phyloP scores from a whole-genome alignment of 257 asterid genomes.

The Solanum virginianum region DNA sequence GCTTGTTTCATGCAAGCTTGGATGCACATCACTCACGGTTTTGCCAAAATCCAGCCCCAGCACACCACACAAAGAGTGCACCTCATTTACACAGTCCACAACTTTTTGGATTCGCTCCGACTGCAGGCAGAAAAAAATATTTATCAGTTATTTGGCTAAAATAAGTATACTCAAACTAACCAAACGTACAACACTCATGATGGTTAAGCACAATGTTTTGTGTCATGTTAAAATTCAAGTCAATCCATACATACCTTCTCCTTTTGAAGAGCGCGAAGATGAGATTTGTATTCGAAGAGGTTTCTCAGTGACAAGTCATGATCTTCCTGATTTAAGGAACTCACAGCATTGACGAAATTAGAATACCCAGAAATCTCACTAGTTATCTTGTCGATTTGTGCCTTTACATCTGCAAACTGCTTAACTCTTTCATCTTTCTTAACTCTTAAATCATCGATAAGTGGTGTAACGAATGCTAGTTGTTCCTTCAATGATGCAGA shows the following conservation, averaged over 20 bases:
- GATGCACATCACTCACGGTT: conserved; percentile 9
- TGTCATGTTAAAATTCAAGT: background rate
- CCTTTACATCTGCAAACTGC: background rate
- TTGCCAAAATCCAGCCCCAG: conserved; percentile 3
- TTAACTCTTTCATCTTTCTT: conserved; percentile 1
- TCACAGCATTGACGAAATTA: background rate
- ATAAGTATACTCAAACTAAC: background rate
- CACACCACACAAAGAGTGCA: conserved; percentile 1
- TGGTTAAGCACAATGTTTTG: background rate
- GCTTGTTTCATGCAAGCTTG: conserved; percentile 1
- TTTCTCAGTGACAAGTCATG: conserved; percentile 6
- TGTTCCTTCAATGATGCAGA: conserved; percentile 3
- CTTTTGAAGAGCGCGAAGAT: conserved; percentile 6
- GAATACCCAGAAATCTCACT: background rate
- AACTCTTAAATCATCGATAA: background rate
- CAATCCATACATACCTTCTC: conserved; percentile 1
- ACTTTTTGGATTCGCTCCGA: conserved; percentile 7
- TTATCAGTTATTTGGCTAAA: background rate
- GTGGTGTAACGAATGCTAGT: background rate
- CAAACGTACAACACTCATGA: background rate
- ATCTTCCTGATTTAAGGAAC: background rate
- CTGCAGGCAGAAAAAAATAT: background rate
- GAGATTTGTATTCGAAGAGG: conserved; percentile 1
- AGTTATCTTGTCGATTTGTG: conserved; percentile 8
- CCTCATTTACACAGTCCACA: conserved; percentile 1